Conservation (phyloP, 2,329 filamentous ascomycete species). For the Alternaria ethzedia region DNA sequence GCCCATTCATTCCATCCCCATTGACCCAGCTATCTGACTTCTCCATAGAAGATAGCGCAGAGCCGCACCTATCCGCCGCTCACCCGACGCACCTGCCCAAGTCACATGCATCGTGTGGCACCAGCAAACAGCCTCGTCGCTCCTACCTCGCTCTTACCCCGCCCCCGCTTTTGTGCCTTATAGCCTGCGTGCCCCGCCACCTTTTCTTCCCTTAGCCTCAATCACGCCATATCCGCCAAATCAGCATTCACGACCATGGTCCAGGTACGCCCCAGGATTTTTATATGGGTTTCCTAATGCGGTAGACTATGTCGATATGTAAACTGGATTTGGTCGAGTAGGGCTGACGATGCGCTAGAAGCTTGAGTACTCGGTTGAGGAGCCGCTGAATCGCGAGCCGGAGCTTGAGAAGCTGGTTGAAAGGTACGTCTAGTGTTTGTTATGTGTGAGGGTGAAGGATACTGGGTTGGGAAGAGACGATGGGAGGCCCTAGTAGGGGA, state of each 20-base stretch:
- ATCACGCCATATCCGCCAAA: slow-evolving; percentile 40
- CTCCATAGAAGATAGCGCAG: not conserved
- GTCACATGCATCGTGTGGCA: not conserved
- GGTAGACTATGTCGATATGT: slow-evolving; percentile 22
- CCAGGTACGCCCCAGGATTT: slow-evolving; percentile 28
- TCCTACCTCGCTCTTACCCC: slow-evolving; percentile 6
- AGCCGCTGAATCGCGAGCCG: slow-evolving; percentile 59
- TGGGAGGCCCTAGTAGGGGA: not conserved
- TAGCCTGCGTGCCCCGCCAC: slow-evolving; percentile 15
- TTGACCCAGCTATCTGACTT: not conserved
- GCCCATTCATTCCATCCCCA: not conserved
- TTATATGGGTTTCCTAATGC: slow-evolving; percentile 18
- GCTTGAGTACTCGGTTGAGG: slow-evolving; percentile 51
- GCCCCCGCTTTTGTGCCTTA: slow-evolving; percentile 15
- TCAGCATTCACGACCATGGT: slow-evolving; percentile 31
- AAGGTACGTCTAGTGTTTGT: slow-evolving; percentile 38
- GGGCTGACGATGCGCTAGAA: slow-evolving; percentile 32
- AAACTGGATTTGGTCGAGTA: not conserved
- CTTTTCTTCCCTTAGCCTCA: slow-evolving; percentile 23
- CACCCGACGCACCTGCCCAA: not conserved
- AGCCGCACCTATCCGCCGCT: slow-evolving; percentile 3
- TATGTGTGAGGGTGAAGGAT: no score
- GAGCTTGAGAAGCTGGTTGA: slow-evolving; percentile 52
- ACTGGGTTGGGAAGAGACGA: not conserved
- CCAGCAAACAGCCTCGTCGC: not conserved